A percentile compares a stretch with the other conserved stretches of the same genome.
phyloP scores from a whole-genome alignment of 2,329 filamentous ascomycete genomes.

The Trichoderma asperellum region DNA sequence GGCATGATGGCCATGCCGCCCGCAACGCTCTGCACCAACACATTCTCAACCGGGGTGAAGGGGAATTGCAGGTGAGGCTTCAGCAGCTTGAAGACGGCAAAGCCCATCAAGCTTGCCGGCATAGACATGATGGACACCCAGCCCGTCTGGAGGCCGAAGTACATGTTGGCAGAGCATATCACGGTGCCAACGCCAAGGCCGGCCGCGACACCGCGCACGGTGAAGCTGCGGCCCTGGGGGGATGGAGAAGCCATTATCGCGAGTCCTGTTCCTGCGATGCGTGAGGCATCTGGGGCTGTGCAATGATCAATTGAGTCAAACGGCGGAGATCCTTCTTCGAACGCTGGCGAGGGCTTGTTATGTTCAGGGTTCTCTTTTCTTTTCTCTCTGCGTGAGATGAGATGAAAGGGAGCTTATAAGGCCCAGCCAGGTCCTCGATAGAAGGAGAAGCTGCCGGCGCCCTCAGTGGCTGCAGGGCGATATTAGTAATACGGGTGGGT shows the following conservation, averaged over 20 bases:
- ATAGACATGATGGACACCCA: constrained; percentile 87
- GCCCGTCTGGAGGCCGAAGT: constrained; percentile 91
- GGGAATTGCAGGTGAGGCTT: constrained; percentile 73
- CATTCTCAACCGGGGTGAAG: constrained; percentile 85
- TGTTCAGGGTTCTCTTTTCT: not conserved
- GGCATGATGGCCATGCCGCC: constrained; percentile 97
- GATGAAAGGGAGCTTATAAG: not conserved
- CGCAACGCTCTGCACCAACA: constrained; percentile 93
- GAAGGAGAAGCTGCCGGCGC: not conserved
- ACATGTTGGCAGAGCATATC: constrained; percentile 97
- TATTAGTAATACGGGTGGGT: constrained; percentile 3
- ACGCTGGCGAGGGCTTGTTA: not conserved
- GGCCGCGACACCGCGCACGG: constrained; percentile 75
- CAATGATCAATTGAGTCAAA: not conserved
- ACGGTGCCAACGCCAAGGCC: constrained; percentile 84
- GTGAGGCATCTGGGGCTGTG: not conserved
- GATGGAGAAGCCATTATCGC: constrained; percentile 33
- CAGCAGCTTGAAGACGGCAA: constrained; percentile 86
- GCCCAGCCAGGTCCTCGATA: not conserved
- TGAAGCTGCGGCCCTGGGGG: constrained; percentile 71
- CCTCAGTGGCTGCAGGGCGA: not conserved
- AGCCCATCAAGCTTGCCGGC: constrained; percentile 92
- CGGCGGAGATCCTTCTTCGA: not conserved
- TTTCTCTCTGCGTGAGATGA: not conserved
- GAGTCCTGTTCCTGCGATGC: not conserved